Conservation (phyloP, 768 basidiomycete genomes). For the Tephrocybe rancida region DNA sequence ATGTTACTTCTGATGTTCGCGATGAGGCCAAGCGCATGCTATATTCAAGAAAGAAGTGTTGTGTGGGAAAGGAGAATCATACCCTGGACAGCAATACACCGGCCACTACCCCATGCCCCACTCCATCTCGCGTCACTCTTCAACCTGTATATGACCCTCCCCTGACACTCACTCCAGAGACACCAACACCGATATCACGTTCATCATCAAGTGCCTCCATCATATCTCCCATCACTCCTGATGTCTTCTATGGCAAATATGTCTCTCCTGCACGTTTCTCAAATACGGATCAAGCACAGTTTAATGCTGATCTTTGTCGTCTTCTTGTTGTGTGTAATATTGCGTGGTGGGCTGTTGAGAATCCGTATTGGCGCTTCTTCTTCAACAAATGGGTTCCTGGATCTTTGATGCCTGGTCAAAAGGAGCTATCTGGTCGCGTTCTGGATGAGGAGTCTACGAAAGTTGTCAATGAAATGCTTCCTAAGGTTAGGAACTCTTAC, state of each 20-base stretch:
- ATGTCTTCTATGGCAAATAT: constrained; percentile 1
- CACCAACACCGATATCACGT: background rate
- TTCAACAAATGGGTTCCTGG: constrained; percentile 5
- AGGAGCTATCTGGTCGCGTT: constrained; percentile 11
- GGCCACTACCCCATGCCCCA: background rate
- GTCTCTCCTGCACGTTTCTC: background rate
- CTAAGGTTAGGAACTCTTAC: background rate
- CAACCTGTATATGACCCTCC: background rate
- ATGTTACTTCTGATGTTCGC: background rate
- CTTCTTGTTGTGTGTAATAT: constrained; percentile 6
- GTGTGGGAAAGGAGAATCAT: background rate
- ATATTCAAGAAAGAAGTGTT: background rate
- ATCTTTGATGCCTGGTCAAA: constrained; percentile 6
- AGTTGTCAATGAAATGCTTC: constrained; percentile 11
- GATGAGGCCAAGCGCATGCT: background rate
- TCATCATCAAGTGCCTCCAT: background rate
- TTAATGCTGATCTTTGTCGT: constrained; percentile 6
- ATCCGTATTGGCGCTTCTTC: constrained; percentile 1
- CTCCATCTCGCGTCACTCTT: background rate
- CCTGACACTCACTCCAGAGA: background rate
- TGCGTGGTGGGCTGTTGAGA: constrained; percentile 1
- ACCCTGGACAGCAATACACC: background rate
- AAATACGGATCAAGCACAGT: background rate
- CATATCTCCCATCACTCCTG: too few relatives aligned
- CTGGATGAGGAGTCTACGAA: constrained; percentile 11